Evolutionary conservation across 2,329 filamentous ascomycete species (phyloP).

Genomic region (Colletotrichum sp.): DNA sequence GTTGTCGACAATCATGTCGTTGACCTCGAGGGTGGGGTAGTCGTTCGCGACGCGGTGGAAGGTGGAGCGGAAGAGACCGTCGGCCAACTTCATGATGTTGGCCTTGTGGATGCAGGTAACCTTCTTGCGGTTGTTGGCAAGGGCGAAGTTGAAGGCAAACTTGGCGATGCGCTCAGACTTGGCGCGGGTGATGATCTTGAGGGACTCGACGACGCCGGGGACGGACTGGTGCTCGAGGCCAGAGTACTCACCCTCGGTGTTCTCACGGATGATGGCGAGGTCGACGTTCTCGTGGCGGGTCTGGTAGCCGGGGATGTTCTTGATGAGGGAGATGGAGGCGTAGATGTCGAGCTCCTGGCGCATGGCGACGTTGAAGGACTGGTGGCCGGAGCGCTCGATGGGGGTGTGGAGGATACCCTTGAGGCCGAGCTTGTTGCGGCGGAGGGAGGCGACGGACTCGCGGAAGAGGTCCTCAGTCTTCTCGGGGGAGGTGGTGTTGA

Average conservation of each 20-base stretch:
- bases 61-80: slow-evolving; percentile 97
- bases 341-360: slow-evolving; percentile 99
- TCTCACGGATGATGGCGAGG: slow-evolving; percentile 99
- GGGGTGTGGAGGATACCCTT: slow-evolving; percentile 99
- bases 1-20: slow-evolving; percentile 99
- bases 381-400: slow-evolving; percentile 94
- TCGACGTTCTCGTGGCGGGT: slow-evolving; percentile 98
- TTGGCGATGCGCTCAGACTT: slow-evolving; percentile 99
- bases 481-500: slow-evolving; percentile 79
- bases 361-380: slow-evolving; percentile 99
- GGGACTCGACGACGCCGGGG: slow-evolving; percentile 93
- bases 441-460: slow-evolving; percentile 92
- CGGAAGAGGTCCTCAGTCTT: slow-evolving; percentile 94
- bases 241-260: slow-evolving; percentile 99
- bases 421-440: slow-evolving; percentile 97
- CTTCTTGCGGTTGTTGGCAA: slow-evolving; percentile 99
- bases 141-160: slow-evolving; percentile 96
- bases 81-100: slow-evolving; percentile 99
- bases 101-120: slow-evolving; percentile 99
- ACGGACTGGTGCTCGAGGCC: slow-evolving; percentile 99
- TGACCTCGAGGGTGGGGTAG: slow-evolving; percentile 93
- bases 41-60: slow-evolving; percentile 93
- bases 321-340: slow-evolving; percentile 95
- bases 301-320: slow-evolving; percentile 99
- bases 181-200: slow-evolving; percentile 99